A percentile compares a stretch with the other conserved stretches of the same genome.
These are phyloP conservation scores for Corinectria fuckeliana DNA, from an alignment of 2,329 filamentous ascomycete species.

Conservation along the genomic window DNA sequence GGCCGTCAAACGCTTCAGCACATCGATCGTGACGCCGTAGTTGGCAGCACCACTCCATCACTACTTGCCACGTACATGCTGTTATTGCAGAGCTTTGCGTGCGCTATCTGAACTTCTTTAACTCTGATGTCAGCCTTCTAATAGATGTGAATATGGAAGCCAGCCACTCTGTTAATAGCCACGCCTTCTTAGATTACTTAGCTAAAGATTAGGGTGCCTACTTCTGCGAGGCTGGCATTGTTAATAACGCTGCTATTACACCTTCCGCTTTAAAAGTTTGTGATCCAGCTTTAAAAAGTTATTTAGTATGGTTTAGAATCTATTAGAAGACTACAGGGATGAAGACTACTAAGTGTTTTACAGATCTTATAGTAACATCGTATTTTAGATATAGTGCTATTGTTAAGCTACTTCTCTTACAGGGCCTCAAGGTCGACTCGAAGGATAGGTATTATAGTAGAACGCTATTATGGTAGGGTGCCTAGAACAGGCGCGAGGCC, in stretches of 20 bases:
- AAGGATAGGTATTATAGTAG: neutral
- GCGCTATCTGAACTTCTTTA: neutral
- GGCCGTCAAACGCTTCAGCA: neutral
- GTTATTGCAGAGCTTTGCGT: neutral
- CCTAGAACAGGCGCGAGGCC: neutral
- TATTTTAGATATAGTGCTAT: neutral
- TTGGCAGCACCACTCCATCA: neutral
- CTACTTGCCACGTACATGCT: neutral
- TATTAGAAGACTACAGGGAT: neutral
- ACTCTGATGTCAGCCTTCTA: neutral
- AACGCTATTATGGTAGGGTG: neutral
- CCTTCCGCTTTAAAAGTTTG: neutral
- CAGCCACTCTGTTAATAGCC: neutral
- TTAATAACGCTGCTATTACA: neutral
- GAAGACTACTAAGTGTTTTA: neutral
- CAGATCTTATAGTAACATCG: neutral
- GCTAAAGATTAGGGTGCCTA: neutral
- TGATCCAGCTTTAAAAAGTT: neutral
- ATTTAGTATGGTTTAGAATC: neutral
- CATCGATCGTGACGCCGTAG: neutral
- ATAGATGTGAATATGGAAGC: neutral
- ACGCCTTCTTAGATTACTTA: neutral
- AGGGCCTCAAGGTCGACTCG: neutral
- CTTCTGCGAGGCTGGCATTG: neutral
- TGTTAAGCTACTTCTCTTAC: neutral